phyloP scores from a whole-genome alignment of 371 early-diverging fungal genomes.

The Mortierella sp. region DNA sequence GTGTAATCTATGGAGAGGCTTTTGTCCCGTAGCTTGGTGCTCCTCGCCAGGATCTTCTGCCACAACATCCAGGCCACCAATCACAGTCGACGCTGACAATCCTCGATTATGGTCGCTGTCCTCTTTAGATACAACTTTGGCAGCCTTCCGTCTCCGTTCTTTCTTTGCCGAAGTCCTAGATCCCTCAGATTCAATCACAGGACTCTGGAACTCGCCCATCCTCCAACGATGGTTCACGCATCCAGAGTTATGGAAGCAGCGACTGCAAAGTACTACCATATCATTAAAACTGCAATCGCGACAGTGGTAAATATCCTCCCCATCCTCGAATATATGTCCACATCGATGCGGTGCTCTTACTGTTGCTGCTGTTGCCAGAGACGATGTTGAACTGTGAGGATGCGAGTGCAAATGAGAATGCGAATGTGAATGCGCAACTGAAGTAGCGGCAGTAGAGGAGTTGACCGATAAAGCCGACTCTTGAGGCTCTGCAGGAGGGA shows the following conservation, averaged over 20 bases:
- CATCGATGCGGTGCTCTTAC: conserved; percentile 16
- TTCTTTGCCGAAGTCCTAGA: background rate
- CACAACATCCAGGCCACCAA: no score
- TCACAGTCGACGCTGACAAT: no score
- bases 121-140: background rate
- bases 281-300: conserved; percentile 47
- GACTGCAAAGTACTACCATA: conserved; percentile 35
- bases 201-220: conserved; percentile 32
- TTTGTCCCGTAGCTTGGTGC: background rate
- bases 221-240: conserved; percentile 44
- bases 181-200: background rate
- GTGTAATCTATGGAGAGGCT: background rate
- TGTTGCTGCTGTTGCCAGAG: background rate
- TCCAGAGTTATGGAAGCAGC: conserved; percentile 40
- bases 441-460: background rate
- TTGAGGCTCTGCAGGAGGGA: background rate
- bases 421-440: background rate
- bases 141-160: background rate
- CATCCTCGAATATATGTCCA: conserved; percentile 34
- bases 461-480: background rate
- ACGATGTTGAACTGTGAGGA: background rate
- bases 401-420: background rate
- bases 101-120: background rate
- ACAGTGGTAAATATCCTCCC: conserved; percentile 52
- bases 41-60: background rate